Evolutionary conservation across 2,329 filamentous ascomycete genomes (phyloP).

Genomic region (Thielaviopsis ethacetica): DNA sequence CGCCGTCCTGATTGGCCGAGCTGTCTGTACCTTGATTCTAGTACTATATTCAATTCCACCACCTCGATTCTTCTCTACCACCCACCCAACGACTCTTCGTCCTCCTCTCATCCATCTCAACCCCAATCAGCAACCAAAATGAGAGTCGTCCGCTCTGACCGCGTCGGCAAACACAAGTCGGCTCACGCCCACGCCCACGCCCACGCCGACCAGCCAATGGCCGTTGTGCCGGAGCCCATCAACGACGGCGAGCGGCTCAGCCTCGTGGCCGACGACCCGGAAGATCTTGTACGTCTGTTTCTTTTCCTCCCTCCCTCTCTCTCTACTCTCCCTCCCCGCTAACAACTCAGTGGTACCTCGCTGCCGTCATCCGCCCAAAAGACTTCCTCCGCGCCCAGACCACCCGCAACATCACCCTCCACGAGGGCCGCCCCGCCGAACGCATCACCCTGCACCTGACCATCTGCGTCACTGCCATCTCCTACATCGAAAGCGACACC

Average conservation of each 20-base stretch:
- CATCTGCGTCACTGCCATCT: constrained; percentile 38
- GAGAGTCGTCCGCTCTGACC: not conserved
- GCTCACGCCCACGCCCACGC: too few relatives aligned
- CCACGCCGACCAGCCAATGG: too few relatives aligned
- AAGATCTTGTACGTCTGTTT: constrained; percentile 26
- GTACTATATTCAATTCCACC: too few relatives aligned
- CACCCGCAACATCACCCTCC: constrained; percentile 37
- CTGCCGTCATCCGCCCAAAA: constrained; percentile 39
- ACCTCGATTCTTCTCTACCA: too few relatives aligned
- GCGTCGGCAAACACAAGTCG: not conserved
- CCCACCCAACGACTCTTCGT: too few relatives aligned
- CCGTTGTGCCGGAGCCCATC: constrained; percentile 19
- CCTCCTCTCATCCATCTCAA: too few relatives aligned
- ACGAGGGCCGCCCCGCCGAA: constrained; percentile 30
- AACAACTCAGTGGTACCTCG: constrained; percentile 35
- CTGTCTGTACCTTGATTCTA: too few relatives aligned
- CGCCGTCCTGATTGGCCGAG: too few relatives aligned
- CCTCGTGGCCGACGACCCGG: constrained; percentile 28
- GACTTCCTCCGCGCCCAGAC: constrained; percentile 39
- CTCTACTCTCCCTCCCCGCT: too few relatives aligned
- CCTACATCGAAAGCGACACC: constrained; percentile 39
- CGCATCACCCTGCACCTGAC: constrained; percentile 42
- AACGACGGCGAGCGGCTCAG: constrained; percentile 25
- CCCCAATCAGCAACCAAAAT: not conserved
- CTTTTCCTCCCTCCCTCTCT: not conserved